Base-by-base conservation (phyloP, 176 grass and related monocot species). In the Phoenix roebelenii region DNA sequence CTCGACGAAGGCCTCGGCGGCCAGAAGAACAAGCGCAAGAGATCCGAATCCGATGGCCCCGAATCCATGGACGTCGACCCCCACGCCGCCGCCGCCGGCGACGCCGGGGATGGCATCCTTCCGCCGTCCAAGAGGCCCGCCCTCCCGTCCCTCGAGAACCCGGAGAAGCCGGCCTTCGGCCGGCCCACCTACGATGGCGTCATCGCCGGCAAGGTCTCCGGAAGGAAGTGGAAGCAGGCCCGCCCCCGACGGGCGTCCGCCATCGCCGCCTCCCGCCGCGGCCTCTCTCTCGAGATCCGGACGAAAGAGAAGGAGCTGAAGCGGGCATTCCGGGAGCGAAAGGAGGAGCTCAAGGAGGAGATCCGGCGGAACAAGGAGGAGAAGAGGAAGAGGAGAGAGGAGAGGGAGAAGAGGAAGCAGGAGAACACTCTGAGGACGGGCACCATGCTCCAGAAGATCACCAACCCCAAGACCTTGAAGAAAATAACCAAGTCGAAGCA, bases 401-500 rank as follows among this genome's bases (percentile, higher is more conserved):
- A 92, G 79, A 81, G 81, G 64, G 93, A 98, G 76, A 98, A 98
- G 79, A 78, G 70, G 63, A 98, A 98, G 70, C 52, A 85, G 67
- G 88, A 98, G 81, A 98, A 98, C 72, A 50, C 83, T 9, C 52
- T 92, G 25, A 80, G 84, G 32, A 72, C 87, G 18, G 93, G 93
- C 16, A 88, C 87, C 4, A 90, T 85, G 73, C 69, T 92, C 24
- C 93, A 98, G 77, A 77, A 76, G 56, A 89, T 98, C 22, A 83
- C 88, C 48, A 98, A 98, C 65, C 84, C 88, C 7, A 98, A 98
- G 73, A 98, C 93, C 1, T 77, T 98, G 73, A 86, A 98, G 73
- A 98, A 81, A 79, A 98, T 98, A 25, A 82, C 81, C 70, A 98
- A 92, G 70, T 98, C 87, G 6, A 98, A 81, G 87, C 70, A 98